phyloP scores from a whole-genome alignment of 2,329 filamentous ascomycete species.

The Lachnellula suecica region DNA sequence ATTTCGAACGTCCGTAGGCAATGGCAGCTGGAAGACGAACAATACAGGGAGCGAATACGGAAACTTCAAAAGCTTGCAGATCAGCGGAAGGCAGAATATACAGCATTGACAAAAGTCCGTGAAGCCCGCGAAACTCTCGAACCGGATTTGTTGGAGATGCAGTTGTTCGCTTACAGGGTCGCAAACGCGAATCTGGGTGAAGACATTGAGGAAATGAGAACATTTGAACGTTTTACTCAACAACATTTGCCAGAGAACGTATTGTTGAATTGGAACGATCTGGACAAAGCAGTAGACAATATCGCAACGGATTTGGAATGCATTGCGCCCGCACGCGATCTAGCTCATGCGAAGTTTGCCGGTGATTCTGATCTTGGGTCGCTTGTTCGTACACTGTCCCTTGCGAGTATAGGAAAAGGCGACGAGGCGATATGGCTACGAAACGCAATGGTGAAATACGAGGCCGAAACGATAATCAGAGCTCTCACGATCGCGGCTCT shows the following conservation, averaged over 20 bases:
- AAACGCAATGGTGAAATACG: not conserved
- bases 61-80: not conserved
- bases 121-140: not conserved
- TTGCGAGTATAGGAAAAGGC: not conserved
- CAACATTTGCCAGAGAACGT: not conserved
- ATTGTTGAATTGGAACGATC: not conserved
- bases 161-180: not conserved
- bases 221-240: not conserved
- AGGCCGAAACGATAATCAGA: not conserved
- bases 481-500: constrained; percentile 6
- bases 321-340: not conserved
- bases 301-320: not conserved
- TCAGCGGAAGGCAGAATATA: not conserved
- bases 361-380: not conserved
- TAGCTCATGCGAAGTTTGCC: not conserved
- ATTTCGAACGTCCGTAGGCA: constrained; percentile 1
- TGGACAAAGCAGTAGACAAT: not conserved
- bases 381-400: not conserved
- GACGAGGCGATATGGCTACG: not conserved
- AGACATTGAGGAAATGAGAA: not conserved
- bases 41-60: not conserved
- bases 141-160: not conserved
- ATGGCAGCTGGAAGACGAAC: constrained; percentile 3
- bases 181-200: constrained; percentile 7
- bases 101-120: too few species aligned